These are phyloP conservation scores for Myxozyma neotropica DNA, from an alignment of 805 yeast species.

Conservation along the genomic window DNA sequence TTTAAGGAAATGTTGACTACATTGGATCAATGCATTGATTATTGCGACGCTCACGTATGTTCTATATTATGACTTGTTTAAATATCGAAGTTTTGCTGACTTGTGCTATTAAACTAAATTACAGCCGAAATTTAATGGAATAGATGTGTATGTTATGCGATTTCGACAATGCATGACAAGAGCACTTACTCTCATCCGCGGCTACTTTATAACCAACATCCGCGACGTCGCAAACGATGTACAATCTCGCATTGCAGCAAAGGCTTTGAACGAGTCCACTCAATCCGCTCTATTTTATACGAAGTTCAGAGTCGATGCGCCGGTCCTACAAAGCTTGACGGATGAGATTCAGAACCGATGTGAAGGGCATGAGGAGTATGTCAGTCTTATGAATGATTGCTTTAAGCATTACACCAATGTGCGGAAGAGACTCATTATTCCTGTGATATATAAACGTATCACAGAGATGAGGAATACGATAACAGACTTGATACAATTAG, in stretches of 20 bases:
- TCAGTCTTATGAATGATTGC: constrained; percentile 69
- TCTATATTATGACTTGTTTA: not conserved
- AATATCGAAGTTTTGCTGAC: not conserved
- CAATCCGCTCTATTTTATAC: constrained; percentile 67
- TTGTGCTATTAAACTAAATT: too few species aligned
- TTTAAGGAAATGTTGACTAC: constrained; percentile 58
- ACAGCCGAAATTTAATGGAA: constrained; percentile 65
- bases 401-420: constrained; percentile 62
- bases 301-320: constrained; percentile 56
- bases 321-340: constrained; percentile 45
- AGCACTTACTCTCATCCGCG: constrained; percentile 72
- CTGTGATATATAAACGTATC: constrained; percentile 48
- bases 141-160: constrained; percentile 66
- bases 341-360: constrained; percentile 47
- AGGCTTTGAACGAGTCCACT: constrained; percentile 47
- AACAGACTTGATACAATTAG: constrained; percentile 54
- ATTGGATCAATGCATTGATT: constrained; percentile 68
- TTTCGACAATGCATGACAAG: constrained; percentile 84
- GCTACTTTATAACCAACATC: constrained; percentile 54
- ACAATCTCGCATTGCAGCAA: constrained; percentile 30
- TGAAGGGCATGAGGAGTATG: constrained; percentile 54
- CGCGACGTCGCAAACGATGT: constrained; percentile 38
- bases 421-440: constrained; percentile 54
- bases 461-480: constrained; percentile 40
- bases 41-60: constrained; percentile 51